A percentile compares a stretch with the other conserved stretches of the same genome.
These are phyloP conservation scores for Magnusiomyces ingens DNA, from an alignment of 1,139 yeast genomes.

Conservation along the genomic window DNA sequence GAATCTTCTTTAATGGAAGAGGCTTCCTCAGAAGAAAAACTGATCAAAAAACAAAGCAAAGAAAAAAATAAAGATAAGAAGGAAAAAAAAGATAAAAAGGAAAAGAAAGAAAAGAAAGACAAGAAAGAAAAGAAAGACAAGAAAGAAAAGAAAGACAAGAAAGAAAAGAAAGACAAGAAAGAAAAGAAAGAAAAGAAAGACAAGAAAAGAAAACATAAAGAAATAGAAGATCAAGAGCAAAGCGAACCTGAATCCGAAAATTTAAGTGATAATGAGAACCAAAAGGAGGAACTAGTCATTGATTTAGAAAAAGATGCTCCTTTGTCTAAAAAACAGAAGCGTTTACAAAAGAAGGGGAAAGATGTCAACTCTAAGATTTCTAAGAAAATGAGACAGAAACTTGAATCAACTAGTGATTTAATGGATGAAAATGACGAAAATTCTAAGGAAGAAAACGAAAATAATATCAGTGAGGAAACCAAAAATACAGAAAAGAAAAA, in stretches of 20 bases:
- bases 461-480: not conserved
- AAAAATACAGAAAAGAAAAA: conserved; percentile 17
- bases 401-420: conserved; percentile 18
- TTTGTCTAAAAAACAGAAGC: conserved; percentile 82
- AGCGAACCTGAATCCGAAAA: conserved; percentile 9
- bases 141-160: not conserved
- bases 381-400: conserved; percentile 18
- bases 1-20: not conserved
- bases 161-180: conserved; percentile 6
- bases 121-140: conserved; percentile 6
- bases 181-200: conserved; percentile 6
- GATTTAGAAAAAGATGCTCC: conserved; percentile 75
- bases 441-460: conserved; percentile 19
- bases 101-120: conserved; percentile 8
- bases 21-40: conserved; percentile 1
- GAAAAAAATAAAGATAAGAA: conserved; percentile 4
- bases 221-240: conserved; percentile 3
- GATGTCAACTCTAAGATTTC: conserved; percentile 17
- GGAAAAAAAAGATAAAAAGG: conserved; percentile 1
- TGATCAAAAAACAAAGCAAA: too few species aligned
- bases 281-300: conserved; percentile 58
- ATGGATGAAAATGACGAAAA: conserved; percentile 5
- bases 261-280: conserved; percentile 7
- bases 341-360: conserved; percentile 63
- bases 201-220: conserved; percentile 7